Evolutionary conservation across 805 yeast species (phyloP), one percentile per base, ranked within the genome.

Genomic region (Candida maesae): DNA sequence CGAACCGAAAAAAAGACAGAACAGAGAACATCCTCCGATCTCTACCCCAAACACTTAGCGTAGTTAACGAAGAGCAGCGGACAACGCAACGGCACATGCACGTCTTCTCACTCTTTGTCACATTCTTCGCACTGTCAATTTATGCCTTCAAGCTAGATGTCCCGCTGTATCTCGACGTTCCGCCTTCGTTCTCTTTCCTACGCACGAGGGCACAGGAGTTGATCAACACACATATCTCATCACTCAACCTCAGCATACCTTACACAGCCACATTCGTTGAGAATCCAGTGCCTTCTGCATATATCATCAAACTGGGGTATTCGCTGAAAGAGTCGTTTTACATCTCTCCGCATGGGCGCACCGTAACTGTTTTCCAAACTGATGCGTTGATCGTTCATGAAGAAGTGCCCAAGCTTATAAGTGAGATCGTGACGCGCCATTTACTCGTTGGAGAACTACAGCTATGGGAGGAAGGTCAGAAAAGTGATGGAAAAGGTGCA

Each of bases 341-440:
- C 41, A 34, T 50, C 13, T 38, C 47, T 4, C 53, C 53, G 17
- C 27, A 25, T 6, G 38, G 47, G 10, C 34, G 46, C 13, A n/a
- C 28, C 2, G 19, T 39, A 7, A 31, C 38, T 2, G 24, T 45
- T 2, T 50, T 36, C 38, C 50, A 47, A 28, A 45, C 50, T 7
- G 52, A 47, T 23, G 27, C 39, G 5, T 25, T 47, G n/a, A 50
- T 50, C 11, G 50, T 45, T 0, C 36, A 41, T 19, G 30, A 29
- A 9, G 44, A 43, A 20, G 41, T 49, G 14, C 42, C 45, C 17
- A 36, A 23, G 21, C 28, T 49, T 15, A 44, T 49, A 13, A 32
- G 19, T n/a, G 37, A 41, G n/a, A 39, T 49, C 6, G 42, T 49
- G 5, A 34, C 35, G 17, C 33, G 36, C 13, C 41, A 36, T 10